These are phyloP conservation scores for Baudoinia panamericana DNA, from an alignment of 495 filamentous ascomycete genomes.

Conservation along the genomic window DNA sequence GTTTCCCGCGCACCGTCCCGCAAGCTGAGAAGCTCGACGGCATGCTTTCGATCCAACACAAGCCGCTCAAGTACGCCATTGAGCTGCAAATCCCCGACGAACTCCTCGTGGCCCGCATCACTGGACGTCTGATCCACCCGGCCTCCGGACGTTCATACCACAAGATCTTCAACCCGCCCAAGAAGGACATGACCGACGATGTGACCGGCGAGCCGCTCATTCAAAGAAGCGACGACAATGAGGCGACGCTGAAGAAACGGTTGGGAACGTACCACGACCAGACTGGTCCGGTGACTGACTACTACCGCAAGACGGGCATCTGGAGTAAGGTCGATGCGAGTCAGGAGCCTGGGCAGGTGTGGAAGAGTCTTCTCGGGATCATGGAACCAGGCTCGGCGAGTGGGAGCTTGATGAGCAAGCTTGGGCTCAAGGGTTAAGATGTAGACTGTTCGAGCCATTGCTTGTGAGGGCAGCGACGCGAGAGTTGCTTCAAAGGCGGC, in stretches of 20 bases:
- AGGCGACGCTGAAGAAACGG: constrained; percentile 91
- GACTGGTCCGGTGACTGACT: constrained; percentile 79
- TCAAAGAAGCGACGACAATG: constrained; percentile 94
- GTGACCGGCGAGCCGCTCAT: constrained; percentile 92
- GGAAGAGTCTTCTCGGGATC: constrained; percentile 78
- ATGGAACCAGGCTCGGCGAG: constrained; percentile 46
- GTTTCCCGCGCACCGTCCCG: constrained; percentile 90
- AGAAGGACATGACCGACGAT: constrained; percentile 86
- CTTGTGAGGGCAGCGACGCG: too few species aligned
- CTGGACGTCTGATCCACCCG: constrained; percentile 88
- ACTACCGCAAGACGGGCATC: constrained; percentile 95
- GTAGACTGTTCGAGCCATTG: too few species aligned
- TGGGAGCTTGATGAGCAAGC: constrained; percentile 32
- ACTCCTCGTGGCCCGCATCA: constrained; percentile 89
- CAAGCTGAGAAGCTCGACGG: constrained; percentile 89
- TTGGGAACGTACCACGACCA: constrained; percentile 87
- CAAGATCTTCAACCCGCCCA: constrained; percentile 97
- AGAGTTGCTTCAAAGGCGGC: too few species aligned
- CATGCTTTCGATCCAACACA: constrained; percentile 62
- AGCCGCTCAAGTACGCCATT: constrained; percentile 81
- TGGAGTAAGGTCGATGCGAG: constrained; percentile 94
- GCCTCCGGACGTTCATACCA: constrained; percentile 94
- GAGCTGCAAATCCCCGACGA: constrained; percentile 95
- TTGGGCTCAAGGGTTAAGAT: constrained; percentile 29
- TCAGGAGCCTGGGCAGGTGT: constrained; percentile 91